These are phyloP conservation scores for Bathelium albidoporum DNA, from an alignment of 495 filamentous ascomycete genomes.

Conservation along the genomic window DNA sequence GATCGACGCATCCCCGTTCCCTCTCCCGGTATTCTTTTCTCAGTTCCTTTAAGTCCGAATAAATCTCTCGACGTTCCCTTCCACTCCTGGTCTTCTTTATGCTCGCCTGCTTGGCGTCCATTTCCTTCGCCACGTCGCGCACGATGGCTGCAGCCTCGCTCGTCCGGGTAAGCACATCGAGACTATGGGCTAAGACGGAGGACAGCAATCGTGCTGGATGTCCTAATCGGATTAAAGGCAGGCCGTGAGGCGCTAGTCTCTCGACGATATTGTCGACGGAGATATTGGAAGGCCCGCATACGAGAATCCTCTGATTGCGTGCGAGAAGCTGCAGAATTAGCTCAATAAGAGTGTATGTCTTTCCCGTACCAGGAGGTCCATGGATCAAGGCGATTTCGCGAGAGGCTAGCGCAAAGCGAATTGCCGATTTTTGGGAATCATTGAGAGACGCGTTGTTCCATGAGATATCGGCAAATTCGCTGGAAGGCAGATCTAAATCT, in stretches of 20 bases:
- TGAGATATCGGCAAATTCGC: constrained; percentile 41
- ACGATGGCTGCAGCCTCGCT: constrained; percentile 84
- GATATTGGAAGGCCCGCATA: constrained; percentile 94
- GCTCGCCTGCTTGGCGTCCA: constrained; percentile 82
- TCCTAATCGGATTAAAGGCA: constrained; percentile 81
- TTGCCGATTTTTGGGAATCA: constrained; percentile 81
- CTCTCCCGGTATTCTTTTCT: constrained; percentile 81
- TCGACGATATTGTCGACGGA: constrained; percentile 99
- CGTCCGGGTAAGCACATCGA: constrained; percentile 86
- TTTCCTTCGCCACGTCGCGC: constrained; percentile 82
- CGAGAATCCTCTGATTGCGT: constrained; percentile 62
- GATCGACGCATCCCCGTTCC: constrained; percentile 68
- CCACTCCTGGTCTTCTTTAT: constrained; percentile 79
- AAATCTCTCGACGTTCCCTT: constrained; percentile 69
- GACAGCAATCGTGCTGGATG: constrained; percentile 89
- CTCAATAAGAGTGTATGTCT: constrained; percentile 95
- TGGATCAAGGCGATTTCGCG: constrained; percentile 86
- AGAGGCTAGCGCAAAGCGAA: constrained; percentile 75
- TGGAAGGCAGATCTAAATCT: constrained; percentile 29
- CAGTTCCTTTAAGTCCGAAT: constrained; percentile 71
- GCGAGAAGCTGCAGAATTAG: constrained; percentile 77
- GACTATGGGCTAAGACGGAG: constrained; percentile 74
- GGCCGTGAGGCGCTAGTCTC: constrained; percentile 66
- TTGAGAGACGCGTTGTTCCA: constrained; percentile 78
- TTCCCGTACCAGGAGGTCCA: constrained; percentile 91